phyloP scores from a whole-genome alignment of 192 early-diverging fungal species.

The Backusella psychrophila region DNA sequence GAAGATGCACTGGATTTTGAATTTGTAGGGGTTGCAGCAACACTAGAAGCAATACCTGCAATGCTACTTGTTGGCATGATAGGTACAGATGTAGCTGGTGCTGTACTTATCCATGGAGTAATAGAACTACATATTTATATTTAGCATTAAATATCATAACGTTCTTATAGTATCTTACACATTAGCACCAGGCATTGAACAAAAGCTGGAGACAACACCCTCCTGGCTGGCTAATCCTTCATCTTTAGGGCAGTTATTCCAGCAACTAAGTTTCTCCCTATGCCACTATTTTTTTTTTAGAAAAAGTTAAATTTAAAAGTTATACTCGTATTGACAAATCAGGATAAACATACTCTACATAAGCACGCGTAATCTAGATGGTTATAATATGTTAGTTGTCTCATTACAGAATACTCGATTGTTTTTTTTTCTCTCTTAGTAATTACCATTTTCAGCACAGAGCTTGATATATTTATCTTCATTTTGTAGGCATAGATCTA shows the following conservation, averaged over 20 bases:
- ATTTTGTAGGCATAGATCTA: constrained; percentile 14
- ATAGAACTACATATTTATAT: background rate
- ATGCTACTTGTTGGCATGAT: constrained; percentile 8
- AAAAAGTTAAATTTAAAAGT: constrained; percentile 11
- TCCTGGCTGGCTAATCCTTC: constrained; percentile 13
- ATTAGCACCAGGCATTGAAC: constrained; percentile 29
- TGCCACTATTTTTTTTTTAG: constrained; percentile 15
- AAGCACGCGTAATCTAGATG: constrained; percentile 17
- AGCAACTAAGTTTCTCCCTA: constrained; percentile 17
- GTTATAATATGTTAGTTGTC: background rate
- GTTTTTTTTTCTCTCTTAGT: background rate
- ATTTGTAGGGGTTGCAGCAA: constrained; percentile 10
- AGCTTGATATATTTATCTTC: constrained; percentile 22
- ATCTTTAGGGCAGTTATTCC: constrained; percentile 26
- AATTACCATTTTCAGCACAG: constrained; percentile 11
- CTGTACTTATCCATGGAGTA: constrained; percentile 13
- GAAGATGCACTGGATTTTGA: constrained; percentile 12
- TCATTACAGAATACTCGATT: background rate
- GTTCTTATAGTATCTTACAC: constrained; percentile 1
- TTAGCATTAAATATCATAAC: background rate
- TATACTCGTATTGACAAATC: background rate
- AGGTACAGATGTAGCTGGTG: constrained; percentile 8
- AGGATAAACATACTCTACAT: constrained; percentile 16
- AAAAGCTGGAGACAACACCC: background rate
- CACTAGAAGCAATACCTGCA: background rate